Percentiles rank a stretch among this genome's conserved stretches.
These are phyloP conservation scores for Groenewaldozyma tartarivorans DNA, from an alignment of 805 yeast genomes.

Conservation along the genomic window DNA sequence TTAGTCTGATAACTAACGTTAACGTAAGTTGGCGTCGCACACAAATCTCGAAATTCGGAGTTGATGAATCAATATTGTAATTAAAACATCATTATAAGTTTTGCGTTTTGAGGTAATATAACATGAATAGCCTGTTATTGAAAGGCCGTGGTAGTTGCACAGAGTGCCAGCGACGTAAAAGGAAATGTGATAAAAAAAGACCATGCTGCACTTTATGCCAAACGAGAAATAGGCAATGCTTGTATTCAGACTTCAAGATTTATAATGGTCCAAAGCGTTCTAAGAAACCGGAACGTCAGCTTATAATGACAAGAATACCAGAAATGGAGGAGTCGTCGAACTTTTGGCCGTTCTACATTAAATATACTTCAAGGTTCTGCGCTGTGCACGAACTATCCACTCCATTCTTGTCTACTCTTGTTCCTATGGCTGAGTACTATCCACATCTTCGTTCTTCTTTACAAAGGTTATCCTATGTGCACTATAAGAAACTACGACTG, in stretches of 20 bases:
- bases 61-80: too few species aligned
- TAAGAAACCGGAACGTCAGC: neutral
- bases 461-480: constrained; percentile 7
- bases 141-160: constrained; percentile 3
- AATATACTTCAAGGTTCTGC: constrained; percentile 12
- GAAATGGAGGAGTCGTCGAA: neutral
- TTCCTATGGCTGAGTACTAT: constrained; percentile 10
- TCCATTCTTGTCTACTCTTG: constrained; percentile 8
- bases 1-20: too few species aligned
- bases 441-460: constrained; percentile 9
- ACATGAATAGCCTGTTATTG: too few species aligned
- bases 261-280: constrained; percentile 1
- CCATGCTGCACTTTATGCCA: constrained; percentile 2
- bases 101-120: too few species aligned
- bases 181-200: constrained; percentile 4
- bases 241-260: neutral
- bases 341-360: constrained; percentile 11
- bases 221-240: constrained; percentile 1
- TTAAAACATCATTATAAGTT: too few species aligned
- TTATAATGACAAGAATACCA: neutral
- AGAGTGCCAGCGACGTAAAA: constrained; percentile 4
- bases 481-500: constrained; percentile 7
- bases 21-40: too few species aligned
- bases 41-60: too few species aligned
- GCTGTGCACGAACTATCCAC: constrained; percentile 13